phyloP scores from a whole-genome alignment of 1,139 yeast genomes.

The Geotrichum australiense region DNA sequence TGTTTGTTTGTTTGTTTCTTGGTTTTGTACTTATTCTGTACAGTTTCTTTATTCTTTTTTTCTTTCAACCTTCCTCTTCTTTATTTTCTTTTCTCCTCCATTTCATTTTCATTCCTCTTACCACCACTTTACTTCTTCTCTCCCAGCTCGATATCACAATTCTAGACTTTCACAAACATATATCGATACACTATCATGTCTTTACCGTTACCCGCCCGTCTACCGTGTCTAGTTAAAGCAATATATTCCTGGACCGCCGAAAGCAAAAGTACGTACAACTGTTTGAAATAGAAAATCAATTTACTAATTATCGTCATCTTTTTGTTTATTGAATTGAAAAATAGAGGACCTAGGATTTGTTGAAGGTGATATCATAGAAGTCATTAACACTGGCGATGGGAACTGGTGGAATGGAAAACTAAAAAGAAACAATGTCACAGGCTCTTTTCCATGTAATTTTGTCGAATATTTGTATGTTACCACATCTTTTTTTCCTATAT shows the following conservation, averaged over 20 bases:
- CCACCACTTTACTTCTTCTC: neutral
- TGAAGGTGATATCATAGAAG: slow-evolving; percentile 88
- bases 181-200: slow-evolving; percentile 9
- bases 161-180: neutral
- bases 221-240: slow-evolving; percentile 70
- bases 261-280: slow-evolving; percentile 41
- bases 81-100: neutral
- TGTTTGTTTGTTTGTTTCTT: too few species aligned
- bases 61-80: slow-evolving; percentile 4
- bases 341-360: slow-evolving; percentile 80
- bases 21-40: slow-evolving; percentile 4
- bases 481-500: neutral
- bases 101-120: neutral
- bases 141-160: too few species aligned
- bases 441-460: slow-evolving; percentile 81
- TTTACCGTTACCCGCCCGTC: slow-evolving; percentile 16
- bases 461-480: slow-evolving; percentile 45
- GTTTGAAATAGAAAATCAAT: neutral
- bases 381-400: slow-evolving; percentile 72
- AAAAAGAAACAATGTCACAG: slow-evolving; percentile 72
- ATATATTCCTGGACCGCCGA: slow-evolving; percentile 89
- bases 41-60: slow-evolving; percentile 6
- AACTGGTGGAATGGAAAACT: slow-evolving; percentile 89
- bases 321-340: too few species aligned
- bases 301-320: neutral